Evolutionary conservation across 1,284 basidiomycete species (phyloP), one percentile per base, ranked within the genome.

Genomic region (Trametes versicolor): DNA sequence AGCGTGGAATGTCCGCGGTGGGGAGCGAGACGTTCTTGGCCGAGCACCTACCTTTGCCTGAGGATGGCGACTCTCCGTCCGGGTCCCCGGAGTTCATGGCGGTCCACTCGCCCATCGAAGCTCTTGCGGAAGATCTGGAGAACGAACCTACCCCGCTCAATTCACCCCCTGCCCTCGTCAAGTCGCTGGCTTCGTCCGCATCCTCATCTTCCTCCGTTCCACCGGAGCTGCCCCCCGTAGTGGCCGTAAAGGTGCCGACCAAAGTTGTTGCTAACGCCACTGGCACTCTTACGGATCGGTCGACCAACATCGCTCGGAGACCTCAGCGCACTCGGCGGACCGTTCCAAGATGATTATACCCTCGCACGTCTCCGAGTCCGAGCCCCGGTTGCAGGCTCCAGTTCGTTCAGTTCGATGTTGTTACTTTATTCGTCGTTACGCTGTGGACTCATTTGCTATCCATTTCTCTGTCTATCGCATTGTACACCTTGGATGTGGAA

Each of bases 1-100:
- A 76, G 59, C 75, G 75, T 39, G 73, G 73, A 17, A 62, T 72
- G 8, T 76, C 77, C 23, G 68, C 72, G 1, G 73, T 74, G 9
- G 74, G 71, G 12, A 77, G 76, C 61, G 81, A 79, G 59, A 77
- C 77, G 1, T 78, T 78, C 70, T 61, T 78, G 25, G 76, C 77
- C 21, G 72, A 77, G 59, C 71, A 76, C 41, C 48, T 72, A 10
- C 67, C 77, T 4, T 48, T 72, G 17, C 72, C 72, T 2, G 71
- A 72, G 41, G 64, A 70, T 17, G 50, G 34, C 0, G 65, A 55
- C 19, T 70, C 63, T 15, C 68, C 65, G 2, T 58, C 52, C 15
- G 45, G 43, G 13, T 37, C 64, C 8, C 63, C 67, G 12, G 67
- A 68, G 37, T 67, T 58, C 13, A 67, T 66, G 64, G 60, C 65